Percentiles rank a stretch among this genome's conserved stretches.
Evolutionary conservation across 2,329 filamentous ascomycete genomes (phyloP).

Genomic region (Venturia effusa): DNA sequence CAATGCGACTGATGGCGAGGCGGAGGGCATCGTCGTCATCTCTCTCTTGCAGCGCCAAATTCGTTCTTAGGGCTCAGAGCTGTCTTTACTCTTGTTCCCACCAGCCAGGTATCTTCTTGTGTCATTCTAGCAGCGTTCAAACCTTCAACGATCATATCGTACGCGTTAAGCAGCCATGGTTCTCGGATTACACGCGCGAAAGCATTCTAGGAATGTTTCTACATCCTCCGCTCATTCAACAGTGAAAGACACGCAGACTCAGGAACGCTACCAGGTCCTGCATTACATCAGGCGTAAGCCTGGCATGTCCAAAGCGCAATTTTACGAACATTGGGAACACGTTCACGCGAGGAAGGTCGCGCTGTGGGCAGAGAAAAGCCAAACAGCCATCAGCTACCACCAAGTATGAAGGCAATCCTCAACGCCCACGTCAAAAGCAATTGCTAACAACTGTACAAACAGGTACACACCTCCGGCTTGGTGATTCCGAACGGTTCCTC

Average conservation of each 20-base stretch:
- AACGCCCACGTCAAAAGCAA: too few species aligned
- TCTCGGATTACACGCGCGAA: neutral
- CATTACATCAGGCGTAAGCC: slow-evolving; percentile 13
- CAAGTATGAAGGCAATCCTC: too few species aligned
- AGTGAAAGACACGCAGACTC: too few species aligned
- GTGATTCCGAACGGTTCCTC: slow-evolving; percentile 8
- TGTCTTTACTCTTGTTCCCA: neutral
- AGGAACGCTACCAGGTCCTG: too few species aligned
- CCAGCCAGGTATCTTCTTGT: neutral
- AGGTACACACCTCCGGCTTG: too few species aligned
- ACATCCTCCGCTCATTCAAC: too few species aligned
- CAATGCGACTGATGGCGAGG: neutral
- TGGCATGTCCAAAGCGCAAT: slow-evolving; percentile 20
- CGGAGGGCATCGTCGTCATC: neutral
- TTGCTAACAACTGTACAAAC: too few species aligned
- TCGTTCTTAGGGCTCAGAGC: neutral
- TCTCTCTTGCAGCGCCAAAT: neutral
- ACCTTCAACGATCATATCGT: neutral
- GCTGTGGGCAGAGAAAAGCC: slow-evolving; percentile 20
- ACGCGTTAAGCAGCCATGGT: neutral
- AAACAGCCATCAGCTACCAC: too few species aligned
- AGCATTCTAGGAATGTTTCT: too few species aligned
- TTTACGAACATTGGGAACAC: slow-evolving; percentile 26
- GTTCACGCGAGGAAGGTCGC: slow-evolving; percentile 23
- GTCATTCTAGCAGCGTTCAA: neutral